These are phyloP conservation scores for Vachellia collinsii DNA, from an alignment of 306 rosid genomes.

Conservation along the genomic window DNA sequence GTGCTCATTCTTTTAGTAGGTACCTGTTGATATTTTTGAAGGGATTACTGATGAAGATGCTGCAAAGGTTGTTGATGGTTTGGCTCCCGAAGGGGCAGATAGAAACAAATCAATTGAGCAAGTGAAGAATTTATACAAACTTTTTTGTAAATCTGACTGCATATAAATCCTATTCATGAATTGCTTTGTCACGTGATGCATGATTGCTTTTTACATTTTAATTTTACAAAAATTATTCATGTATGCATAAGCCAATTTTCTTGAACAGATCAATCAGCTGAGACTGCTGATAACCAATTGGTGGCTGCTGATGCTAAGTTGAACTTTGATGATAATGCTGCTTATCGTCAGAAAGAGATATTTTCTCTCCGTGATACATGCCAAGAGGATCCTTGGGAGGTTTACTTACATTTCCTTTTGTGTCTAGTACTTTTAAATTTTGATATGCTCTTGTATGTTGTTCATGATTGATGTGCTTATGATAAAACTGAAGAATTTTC, in stretches of 20 bases:
- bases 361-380: constrained; percentile 92
- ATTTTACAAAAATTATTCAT: background rate
- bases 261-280: constrained; percentile 87
- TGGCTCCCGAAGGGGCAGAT: constrained; percentile 80
- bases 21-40: constrained; percentile 87
- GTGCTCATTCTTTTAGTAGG: constrained; percentile 54
- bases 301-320: constrained; percentile 99
- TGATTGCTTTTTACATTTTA: constrained; percentile 12
- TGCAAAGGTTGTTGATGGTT: constrained; percentile 93
- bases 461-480: constrained; percentile 27
- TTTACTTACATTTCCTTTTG: constrained; percentile 25
- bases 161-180: background rate
- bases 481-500: constrained; percentile 16
- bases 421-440: constrained; percentile 8
- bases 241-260: constrained; percentile 27
- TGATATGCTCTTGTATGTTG: constrained; percentile 18
- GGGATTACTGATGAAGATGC: constrained; percentile 97
- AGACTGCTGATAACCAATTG: constrained; percentile 89
- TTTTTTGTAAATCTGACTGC: constrained; percentile 81
- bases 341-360: constrained; percentile 84
- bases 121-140: constrained; percentile 92
- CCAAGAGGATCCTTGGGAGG: constrained; percentile 99
- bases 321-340: constrained; percentile 95
- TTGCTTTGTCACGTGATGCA: background rate
- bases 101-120: constrained; percentile 82